phyloP scores from a whole-genome alignment of 192 early-diverging fungal species.

The Backusella morwellensis region DNA sequence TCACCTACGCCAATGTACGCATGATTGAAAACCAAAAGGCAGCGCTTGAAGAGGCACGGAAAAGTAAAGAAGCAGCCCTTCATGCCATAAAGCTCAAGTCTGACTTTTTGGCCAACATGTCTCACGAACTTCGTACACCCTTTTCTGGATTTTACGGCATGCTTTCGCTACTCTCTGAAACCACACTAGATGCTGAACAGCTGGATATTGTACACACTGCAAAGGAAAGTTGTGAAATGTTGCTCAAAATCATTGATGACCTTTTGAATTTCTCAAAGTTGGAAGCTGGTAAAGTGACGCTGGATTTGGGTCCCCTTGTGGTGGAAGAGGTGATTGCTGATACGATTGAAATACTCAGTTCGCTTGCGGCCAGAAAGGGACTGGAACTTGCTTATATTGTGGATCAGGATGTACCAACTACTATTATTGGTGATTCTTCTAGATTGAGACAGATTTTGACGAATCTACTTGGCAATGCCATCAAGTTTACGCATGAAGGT shows the following conservation, averaged over 20 bases:
- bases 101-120: conserved; percentile 75
- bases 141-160: conserved; percentile 57
- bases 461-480: conserved; percentile 62
- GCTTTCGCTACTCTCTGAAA: conserved; percentile 49
- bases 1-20: conserved; percentile 28
- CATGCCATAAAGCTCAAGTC: conserved; percentile 45
- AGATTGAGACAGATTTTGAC: conserved; percentile 59
- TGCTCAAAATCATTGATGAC: conserved; percentile 52
- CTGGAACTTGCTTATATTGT: conserved; percentile 53
- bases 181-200: conserved; percentile 46
- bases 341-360: conserved; percentile 54
- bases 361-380: conserved; percentile 50
- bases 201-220: conserved; percentile 47
- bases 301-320: conserved; percentile 51
- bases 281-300: conserved; percentile 52
- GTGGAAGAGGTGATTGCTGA: conserved; percentile 57
- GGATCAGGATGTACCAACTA: conserved; percentile 49
- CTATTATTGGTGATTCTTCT: conserved; percentile 52
- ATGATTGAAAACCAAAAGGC: conserved; percentile 37
- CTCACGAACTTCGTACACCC: conserved; percentile 75
- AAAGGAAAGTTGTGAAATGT: conserved; percentile 49
- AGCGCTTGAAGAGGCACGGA: conserved; percentile 28
- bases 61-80: conserved; percentile 33
- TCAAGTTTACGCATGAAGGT: conserved; percentile 66
- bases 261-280: conserved; percentile 56